Evolutionary conservation across 2,329 filamentous ascomycete species (phyloP), one percentile per base, ranked within the genome.

Genomic region (Clathrospora elynae): DNA sequence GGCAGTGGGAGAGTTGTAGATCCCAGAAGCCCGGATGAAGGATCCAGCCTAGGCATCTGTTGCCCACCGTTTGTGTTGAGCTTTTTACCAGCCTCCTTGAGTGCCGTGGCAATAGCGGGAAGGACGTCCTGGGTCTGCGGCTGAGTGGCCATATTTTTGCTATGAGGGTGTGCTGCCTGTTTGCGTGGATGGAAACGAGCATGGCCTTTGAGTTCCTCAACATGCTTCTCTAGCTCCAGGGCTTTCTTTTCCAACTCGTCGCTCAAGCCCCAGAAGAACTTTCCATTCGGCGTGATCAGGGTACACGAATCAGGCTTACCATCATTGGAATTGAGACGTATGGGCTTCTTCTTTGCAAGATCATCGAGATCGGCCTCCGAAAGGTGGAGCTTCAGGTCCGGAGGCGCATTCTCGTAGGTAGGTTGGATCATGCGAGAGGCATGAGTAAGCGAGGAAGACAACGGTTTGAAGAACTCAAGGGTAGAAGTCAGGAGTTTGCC

Each of bases 251-350:
- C 87, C 50, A 91, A 84, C 28, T 85, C 81, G 3, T 78, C 71
- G 1, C 78, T 83, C 39, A 93, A 71, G 44, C 87, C 85, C 52
- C 85, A 83, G n/a, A 92, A 76, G 62, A 86, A 88, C 50, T 88
- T 84, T 8, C 88, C 87, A 49, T 86, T 84, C 0, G 87, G 86
- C 0, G 87, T 90, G 37, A 91, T 81, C 54, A 91, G 78, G 51
- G 87, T 83, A 17, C 85, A 79, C 1, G 72, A 71, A 46, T 73
- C 75, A 18, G 68, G 54, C n/a, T 67, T 71, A 20, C 66, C 69
- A 16, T 74, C 68, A n/a, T 71, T 62, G n/a, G 70, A 69, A 19
- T 66, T 68, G 13, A 75, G 69, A 17, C 69, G 69, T 9, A 77
- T 60, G 3, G 64, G 80, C 48, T 66, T 78, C 41, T 82, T 83